A percentile compares a stretch with the other conserved stretches of the same genome.
These are phyloP conservation scores for Penicillium crustosum DNA, from an alignment of 2,329 filamentous ascomycete species.

Conservation along the genomic window DNA sequence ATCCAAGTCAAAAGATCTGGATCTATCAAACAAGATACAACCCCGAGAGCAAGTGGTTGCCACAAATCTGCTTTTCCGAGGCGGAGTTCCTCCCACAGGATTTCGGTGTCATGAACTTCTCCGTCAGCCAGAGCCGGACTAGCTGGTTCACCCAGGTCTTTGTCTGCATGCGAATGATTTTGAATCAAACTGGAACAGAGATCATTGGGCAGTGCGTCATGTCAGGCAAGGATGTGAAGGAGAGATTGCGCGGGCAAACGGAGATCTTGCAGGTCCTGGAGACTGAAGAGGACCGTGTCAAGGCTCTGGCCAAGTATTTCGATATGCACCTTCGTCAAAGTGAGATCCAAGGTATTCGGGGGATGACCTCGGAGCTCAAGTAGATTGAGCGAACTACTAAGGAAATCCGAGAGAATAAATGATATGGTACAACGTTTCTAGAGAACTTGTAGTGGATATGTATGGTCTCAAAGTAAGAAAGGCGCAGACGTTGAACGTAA, in stretches of 20 bases:
- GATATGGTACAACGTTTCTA: constrained; percentile 30
- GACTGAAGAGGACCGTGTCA: constrained; percentile 56
- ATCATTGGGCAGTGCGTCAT: constrained; percentile 57
- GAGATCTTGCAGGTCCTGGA: constrained; percentile 49
- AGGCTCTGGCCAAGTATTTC: constrained; percentile 54
- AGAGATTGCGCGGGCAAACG: constrained; percentile 53
- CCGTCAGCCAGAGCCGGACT: constrained; percentile 50
- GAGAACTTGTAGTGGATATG: constrained; percentile 26
- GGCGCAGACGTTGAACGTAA: constrained; percentile 23
- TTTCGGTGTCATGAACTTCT: constrained; percentile 62
- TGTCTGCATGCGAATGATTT: constrained; percentile 56
- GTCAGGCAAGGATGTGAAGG: constrained; percentile 54
- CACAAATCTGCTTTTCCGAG: constrained; percentile 66
- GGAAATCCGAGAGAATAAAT: not conserved
- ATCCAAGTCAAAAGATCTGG: constrained; percentile 55
- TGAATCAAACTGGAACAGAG: constrained; percentile 48
- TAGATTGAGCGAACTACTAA: constrained; percentile 20
- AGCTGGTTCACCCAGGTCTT: constrained; percentile 58
- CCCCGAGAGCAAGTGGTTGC: constrained; percentile 53
- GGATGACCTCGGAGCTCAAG: constrained; percentile 50
- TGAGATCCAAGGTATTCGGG: constrained; percentile 53
- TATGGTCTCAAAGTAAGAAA: constrained; percentile 24
- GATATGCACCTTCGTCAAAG: constrained; percentile 52
- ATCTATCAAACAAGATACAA: constrained; percentile 61
- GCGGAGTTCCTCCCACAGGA: constrained; percentile 63